Evolutionary conservation across 176 grass and related monocot genomes (phyloP).

Genomic region (Pontederia crassipes): DNA sequence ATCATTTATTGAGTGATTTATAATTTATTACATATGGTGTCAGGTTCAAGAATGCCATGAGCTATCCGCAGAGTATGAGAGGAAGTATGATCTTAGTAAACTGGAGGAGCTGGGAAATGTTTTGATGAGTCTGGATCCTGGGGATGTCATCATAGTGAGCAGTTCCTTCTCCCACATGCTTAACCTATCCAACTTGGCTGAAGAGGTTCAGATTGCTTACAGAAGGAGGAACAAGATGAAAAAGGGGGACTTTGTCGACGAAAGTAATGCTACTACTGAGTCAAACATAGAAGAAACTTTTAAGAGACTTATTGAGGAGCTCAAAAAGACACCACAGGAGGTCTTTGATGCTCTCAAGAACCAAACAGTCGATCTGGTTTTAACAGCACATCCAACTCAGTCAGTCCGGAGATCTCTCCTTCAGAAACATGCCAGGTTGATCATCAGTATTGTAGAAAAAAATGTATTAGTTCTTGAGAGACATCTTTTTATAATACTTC

Average conservation of each 20-base stretch:
- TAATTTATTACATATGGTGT: no score
- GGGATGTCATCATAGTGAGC: constrained; percentile 65
- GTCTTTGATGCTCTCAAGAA: constrained; percentile 94
- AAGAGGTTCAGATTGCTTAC: constrained; percentile 92
- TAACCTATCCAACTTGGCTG: constrained; percentile 86
- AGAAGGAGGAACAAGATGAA: constrained; percentile 92
- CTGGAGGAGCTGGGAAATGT: constrained; percentile 79
- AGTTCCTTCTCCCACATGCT: constrained; percentile 99
- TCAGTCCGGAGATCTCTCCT: constrained; percentile 86
- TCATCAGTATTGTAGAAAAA: background rate
- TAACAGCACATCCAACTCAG: constrained; percentile 94
- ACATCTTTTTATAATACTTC: no score
- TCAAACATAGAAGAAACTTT: constrained; percentile 98
- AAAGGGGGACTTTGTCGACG: constrained; percentile 64
- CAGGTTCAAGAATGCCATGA: constrained; percentile 99
- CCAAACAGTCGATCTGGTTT: constrained; percentile 90
- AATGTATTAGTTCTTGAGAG: background rate
- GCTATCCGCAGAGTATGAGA: constrained; percentile 90
- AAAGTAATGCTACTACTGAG: constrained; percentile 75
- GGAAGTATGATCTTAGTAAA: constrained; percentile 40
- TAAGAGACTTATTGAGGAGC: constrained; percentile 58
- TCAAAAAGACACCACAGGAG: constrained; percentile 78
- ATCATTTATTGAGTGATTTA: no score
- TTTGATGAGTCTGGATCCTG: constrained; percentile 50
- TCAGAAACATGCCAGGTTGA: constrained; percentile 86